Evolutionary conservation across 768 basidiomycete genomes (phyloP).

Genomic region (Trametes punicea): DNA sequence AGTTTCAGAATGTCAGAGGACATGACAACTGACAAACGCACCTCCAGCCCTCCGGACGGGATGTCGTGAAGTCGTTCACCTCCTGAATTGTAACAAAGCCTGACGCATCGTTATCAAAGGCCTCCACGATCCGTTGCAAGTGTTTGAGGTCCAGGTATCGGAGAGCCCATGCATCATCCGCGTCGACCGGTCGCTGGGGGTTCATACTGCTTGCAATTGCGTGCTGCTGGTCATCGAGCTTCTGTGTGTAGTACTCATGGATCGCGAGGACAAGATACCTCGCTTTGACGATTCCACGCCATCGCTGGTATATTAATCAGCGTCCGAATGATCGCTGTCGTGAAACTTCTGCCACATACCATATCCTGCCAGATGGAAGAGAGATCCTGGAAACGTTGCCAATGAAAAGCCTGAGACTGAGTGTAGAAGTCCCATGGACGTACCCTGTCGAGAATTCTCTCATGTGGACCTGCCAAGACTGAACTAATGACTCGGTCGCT

Average conservation of each 20-base stretch:
- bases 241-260: slow-evolving; percentile 35
- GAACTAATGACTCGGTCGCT: slow-evolving; percentile 39
- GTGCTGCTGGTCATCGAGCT: slow-evolving; percentile 10
- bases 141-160: slow-evolving; percentile 32
- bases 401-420: not conserved
- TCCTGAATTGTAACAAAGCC: slow-evolving; percentile 38
- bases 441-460: slow-evolving; percentile 39
- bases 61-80: slow-evolving; percentile 31
- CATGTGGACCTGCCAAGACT: slow-evolving; percentile 42
- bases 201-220: not conserved
- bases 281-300: slow-evolving; percentile 52
- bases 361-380: slow-evolving; percentile 52
- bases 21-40: not conserved
- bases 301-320: slow-evolving; percentile 33
- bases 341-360: too few relatives aligned
- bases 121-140: slow-evolving; percentile 36
- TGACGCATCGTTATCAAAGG: slow-evolving; percentile 40
- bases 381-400: slow-evolving; percentile 37
- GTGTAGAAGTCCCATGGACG: slow-evolving; percentile 8
- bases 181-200: not conserved
- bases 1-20: too few relatives aligned
- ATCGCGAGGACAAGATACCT: slow-evolving; percentile 43
- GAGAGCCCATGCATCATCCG: slow-evolving; percentile 34
- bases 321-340: not conserved
- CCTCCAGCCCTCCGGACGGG: slow-evolving; percentile 34